phyloP scores from a whole-genome alignment of 257 asterid species.

The Petunia secreta region DNA sequence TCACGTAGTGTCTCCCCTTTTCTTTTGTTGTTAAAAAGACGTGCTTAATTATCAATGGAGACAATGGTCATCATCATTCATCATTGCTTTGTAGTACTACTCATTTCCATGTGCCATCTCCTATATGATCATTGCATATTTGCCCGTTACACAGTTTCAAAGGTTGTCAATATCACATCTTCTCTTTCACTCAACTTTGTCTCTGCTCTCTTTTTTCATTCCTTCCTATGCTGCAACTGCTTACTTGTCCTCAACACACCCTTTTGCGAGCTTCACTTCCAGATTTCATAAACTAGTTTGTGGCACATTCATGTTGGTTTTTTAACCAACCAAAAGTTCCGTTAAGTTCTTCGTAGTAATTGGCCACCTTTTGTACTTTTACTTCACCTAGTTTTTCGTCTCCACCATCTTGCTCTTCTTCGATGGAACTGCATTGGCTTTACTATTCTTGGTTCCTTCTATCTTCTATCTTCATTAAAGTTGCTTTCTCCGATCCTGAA shows the following conservation, averaged over 20 bases:
- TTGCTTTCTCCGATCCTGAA: conserved; percentile 58
- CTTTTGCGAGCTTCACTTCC: not conserved
- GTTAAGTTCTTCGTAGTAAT: too few species aligned
- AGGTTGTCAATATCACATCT: conserved; percentile 46
- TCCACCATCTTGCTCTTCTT: conserved; percentile 4
- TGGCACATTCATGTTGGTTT: not conserved
- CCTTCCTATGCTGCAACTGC: conserved; percentile 21
- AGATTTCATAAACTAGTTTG: not conserved
- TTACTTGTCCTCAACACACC: not conserved
- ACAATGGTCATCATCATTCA: conserved; percentile 47
- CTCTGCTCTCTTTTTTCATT: conserved; percentile 25
- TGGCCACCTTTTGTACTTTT: too few species aligned
- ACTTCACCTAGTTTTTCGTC: not conserved
- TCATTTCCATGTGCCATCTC: not conserved
- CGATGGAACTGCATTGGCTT: conserved; percentile 53
- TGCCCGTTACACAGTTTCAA: conserved; percentile 25
- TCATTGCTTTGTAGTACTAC: conserved; percentile 31
- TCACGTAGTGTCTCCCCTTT: conserved; percentile 1
- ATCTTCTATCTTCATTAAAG: conserved; percentile 36
- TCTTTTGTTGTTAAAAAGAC: not conserved
- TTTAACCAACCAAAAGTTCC: too few species aligned
- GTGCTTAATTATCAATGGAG: conserved; percentile 36
- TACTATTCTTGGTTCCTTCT: conserved; percentile 45
- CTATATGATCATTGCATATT: not conserved
- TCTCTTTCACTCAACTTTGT: conserved; percentile 54